Evolutionary conservation across 768 basidiomycete species (phyloP).

Genomic region (Pleurotus djamor): DNA sequence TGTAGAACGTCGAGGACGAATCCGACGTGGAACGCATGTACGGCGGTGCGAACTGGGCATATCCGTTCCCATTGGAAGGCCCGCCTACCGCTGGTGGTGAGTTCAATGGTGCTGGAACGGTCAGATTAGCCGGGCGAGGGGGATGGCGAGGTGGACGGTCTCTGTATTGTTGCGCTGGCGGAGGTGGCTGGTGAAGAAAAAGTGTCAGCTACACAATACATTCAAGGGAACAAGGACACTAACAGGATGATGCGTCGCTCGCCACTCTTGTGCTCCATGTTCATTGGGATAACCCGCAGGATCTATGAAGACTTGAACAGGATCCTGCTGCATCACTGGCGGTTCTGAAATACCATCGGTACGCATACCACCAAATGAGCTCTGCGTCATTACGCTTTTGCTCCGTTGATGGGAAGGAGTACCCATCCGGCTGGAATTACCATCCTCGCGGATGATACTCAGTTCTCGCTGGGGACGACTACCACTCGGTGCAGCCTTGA

Average conservation of each 20-base stretch:
- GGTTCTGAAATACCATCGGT: not conserved
- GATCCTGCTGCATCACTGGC: not conserved
- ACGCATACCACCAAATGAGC: not conserved
- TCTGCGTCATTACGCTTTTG: not conserved
- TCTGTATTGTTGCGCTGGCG: not conserved
- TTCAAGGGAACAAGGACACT: not conserved
- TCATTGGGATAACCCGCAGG: not conserved
- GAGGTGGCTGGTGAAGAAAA: not conserved
- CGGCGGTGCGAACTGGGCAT: not conserved
- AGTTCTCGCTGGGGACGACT: not conserved
- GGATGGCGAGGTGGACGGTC: slow-evolving; percentile 1
- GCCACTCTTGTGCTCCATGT: not conserved
- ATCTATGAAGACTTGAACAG: not conserved
- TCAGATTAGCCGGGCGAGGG: not conserved
- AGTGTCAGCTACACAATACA: not conserved
- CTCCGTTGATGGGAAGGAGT: slow-evolving; percentile 1
- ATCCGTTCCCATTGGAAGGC: not conserved
- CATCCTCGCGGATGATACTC: slow-evolving; percentile 1
- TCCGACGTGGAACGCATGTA: not conserved
- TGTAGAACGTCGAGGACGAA: not conserved
- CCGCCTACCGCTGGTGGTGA: not conserved
- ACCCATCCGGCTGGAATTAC: not conserved
- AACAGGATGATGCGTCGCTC: not conserved
- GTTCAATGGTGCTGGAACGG: not conserved
- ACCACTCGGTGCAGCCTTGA: not conserved